Percentiles rank a stretch among this genome's conserved stretches.
Conservation (phyloP, 345 rosid genomes). For the Aquilaria malaccensis region DNA sequence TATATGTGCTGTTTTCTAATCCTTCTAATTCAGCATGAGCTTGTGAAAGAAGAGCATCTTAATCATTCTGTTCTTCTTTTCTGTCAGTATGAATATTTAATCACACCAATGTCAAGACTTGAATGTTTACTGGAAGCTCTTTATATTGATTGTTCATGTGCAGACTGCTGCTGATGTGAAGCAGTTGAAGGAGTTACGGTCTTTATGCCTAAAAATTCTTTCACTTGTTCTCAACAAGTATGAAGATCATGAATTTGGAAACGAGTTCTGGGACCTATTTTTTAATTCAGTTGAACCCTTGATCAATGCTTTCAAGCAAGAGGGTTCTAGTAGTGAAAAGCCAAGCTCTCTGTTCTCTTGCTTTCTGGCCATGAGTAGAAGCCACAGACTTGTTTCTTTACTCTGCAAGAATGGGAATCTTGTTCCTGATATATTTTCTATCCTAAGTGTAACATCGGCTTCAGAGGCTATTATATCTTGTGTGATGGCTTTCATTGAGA, state of each 20-base stretch:
- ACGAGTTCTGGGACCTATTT: constrained; percentile 82
- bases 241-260: constrained; percentile 67
- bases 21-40: not conserved
- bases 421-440: constrained; percentile 73
- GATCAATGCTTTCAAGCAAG: constrained; percentile 70
- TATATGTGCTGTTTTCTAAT: constrained; percentile 1
- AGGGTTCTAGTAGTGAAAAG: constrained; percentile 92
- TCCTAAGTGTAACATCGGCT: constrained; percentile 57
- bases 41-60: no score
- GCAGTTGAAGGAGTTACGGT: constrained; percentile 76
- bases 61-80: not conserved
- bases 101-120: not conserved
- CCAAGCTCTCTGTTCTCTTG: constrained; percentile 86
- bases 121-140: no score
- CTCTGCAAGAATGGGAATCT: constrained; percentile 61
- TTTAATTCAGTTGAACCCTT: constrained; percentile 65
- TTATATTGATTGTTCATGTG: constrained; percentile 13
- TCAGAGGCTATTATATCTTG: constrained; percentile 71
- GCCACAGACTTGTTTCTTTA: constrained; percentile 48
- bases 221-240: constrained; percentile 66
- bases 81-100: not conserved
- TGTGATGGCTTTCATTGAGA: constrained; percentile 70
- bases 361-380: constrained; percentile 90
- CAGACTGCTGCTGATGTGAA: constrained; percentile 44
- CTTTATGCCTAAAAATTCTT: constrained; percentile 69